Conservation (phyloP, 331 rosid species). For the Phaseolus coccineus region DNA sequence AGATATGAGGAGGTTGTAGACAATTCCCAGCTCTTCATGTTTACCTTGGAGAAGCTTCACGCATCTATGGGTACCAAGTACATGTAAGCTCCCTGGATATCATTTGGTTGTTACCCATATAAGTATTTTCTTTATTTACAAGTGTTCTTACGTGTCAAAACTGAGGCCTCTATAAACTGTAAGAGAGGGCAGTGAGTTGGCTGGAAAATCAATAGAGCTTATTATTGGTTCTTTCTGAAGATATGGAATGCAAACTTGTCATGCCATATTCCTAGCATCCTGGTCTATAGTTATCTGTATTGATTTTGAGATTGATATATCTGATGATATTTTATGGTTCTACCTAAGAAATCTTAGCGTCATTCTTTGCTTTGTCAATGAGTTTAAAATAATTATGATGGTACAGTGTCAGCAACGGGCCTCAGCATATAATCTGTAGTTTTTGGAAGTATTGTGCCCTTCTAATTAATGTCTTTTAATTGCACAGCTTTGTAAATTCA, state of each 20-base stretch:
- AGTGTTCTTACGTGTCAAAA: background rate
- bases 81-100: slow-evolving; percentile 58
- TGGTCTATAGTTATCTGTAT: slow-evolving; percentile 15
- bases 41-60: slow-evolving; percentile 80
- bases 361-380: slow-evolving; percentile 2
- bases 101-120: background rate
- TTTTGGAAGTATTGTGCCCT: slow-evolving; percentile 21
- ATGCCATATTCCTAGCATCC: slow-evolving; percentile 3
- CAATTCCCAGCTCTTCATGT: slow-evolving; percentile 65
- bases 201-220: slow-evolving; percentile 23
- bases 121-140: background rate
- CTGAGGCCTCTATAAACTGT: background rate
- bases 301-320: slow-evolving; percentile 22
- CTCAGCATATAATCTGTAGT: background rate
- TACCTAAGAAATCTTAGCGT: background rate
- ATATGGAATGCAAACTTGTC: slow-evolving; percentile 27
- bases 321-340: background rate
- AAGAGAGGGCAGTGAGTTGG: slow-evolving; percentile 3
- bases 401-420: slow-evolving; percentile 6
- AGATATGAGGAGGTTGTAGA: slow-evolving; percentile 66
- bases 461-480: slow-evolving; percentile 18
- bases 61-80: slow-evolving; percentile 80
- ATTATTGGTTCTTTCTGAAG: slow-evolving; percentile 11
- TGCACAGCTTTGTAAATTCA: background rate
- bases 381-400: slow-evolving; percentile 21